Conservation (phyloP, 495 filamentous ascomycete species). For the Aspergillus hancockii region DNA sequence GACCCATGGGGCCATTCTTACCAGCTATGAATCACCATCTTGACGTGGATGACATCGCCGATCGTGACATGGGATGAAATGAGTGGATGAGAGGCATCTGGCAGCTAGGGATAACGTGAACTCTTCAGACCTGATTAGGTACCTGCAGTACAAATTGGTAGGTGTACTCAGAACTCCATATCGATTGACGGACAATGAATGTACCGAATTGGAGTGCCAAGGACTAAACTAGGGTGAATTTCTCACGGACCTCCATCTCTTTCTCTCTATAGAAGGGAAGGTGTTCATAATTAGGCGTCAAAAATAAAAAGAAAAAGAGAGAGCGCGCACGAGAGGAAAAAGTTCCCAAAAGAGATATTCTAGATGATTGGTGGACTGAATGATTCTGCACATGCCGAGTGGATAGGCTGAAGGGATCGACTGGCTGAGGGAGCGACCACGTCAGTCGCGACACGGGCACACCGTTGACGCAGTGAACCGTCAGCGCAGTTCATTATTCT, state of each 20-base stretch:
- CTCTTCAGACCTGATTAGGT: not conserved
- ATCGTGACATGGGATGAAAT: not conserved
- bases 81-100: not conserved
- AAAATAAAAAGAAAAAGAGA: not conserved
- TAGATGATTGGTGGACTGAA: constrained; percentile 1
- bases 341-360: not conserved
- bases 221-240: not conserved
- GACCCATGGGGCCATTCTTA: not conserved
- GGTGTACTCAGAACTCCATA: too few species aligned
- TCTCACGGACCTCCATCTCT: not conserved
- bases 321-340: not conserved
- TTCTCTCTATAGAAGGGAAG: too few species aligned
- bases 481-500: not conserved
- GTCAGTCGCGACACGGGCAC: constrained; percentile 12
- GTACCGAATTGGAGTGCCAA: not conserved
- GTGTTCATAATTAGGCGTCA: not conserved
- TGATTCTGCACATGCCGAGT: constrained; percentile 10
- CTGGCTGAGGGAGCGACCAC: constrained; percentile 26
- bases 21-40: not conserved
- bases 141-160: too few species aligned
- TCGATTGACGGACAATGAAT: not conserved
- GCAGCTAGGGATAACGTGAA: not conserved
- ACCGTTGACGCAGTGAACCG: constrained; percentile 8
- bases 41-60: not conserved
- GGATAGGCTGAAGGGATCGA: constrained; percentile 18